Evolutionary conservation across 352 stramenopile species (phyloP), one percentile per base, ranked within the genome.

Genomic region (Thraustochytrium sp.): DNA sequence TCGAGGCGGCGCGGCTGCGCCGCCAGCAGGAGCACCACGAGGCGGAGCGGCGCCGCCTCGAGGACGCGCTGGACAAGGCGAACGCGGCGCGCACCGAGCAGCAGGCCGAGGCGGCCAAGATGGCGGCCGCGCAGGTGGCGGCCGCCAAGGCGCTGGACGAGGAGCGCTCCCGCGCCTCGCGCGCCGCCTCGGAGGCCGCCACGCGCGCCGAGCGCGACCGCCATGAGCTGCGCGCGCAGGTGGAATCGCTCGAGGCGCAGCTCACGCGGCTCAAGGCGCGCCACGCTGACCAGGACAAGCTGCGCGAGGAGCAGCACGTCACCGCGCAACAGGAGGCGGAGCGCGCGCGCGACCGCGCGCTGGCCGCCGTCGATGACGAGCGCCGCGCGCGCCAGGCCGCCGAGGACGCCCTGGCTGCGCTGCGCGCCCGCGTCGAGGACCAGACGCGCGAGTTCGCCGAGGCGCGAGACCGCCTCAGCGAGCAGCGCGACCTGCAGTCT

Each of bases 391-490:
- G 68, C 1, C 31, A 44, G 23, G 5, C n/a, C n/a, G 13, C 42
- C 1, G 46, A 80, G 3, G 40, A 44, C 18, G 68, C 76, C 18
- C 16, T 75, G 11, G 44, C 13, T 1, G 68, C 76, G 42, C 31
- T 44, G 5, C 48, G 40, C 8, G 26, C 37, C 13, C 68, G 44
- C 38, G 42, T 80, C 44, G 68, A 80, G 51, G 21, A 8, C 8
- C 53, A 80, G 68, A 31, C 68, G 51, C 68, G 68, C 9, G 68
- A 80, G n/a, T 44, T 46, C 38, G 68, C 53, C 21, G 68, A 80
- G 51, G 3, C 31, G 3, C 9, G 23, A 3, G 68, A 80, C 26
- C 68, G 68, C 8, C 53, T 65, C 0, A 61, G 46, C 13, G 68
- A 46, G 46, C 68, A 80, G 51, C 53, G 18, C 68, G 51, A 80